These are phyloP conservation scores for Arthrobotrys sinensis DNA, from an alignment of 2,329 filamentous ascomycete genomes.

Conservation along the genomic window DNA sequence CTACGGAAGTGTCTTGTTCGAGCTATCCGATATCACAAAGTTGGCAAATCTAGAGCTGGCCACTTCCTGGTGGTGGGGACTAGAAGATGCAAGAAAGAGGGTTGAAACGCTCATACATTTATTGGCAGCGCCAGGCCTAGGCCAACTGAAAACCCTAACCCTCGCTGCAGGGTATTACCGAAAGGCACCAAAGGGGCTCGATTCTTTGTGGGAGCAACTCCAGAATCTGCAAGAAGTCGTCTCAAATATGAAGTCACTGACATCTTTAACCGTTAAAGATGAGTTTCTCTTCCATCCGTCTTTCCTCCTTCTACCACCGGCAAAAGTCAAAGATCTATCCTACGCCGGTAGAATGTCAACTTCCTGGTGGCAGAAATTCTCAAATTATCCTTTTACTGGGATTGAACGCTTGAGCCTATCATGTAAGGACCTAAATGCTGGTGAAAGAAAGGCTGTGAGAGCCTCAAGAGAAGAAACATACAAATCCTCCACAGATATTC, in stretches of 20 bases:
- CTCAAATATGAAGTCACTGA: conserved; percentile 11
- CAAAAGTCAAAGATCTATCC: conserved; percentile 4
- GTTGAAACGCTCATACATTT: not conserved
- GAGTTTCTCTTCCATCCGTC: conserved; percentile 13
- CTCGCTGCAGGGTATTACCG: not conserved
- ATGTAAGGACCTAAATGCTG: not conserved
- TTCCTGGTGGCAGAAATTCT: conserved; percentile 28
- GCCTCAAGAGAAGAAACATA: not conserved
- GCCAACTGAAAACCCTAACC: not conserved
- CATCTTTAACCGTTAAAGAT: not conserved
- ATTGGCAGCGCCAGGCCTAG: not conserved
- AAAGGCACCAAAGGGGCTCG: not conserved
- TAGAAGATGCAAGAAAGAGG: not conserved
- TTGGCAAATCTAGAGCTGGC: not conserved
- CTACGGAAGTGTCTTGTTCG: not conserved
- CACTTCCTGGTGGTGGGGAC: not conserved
- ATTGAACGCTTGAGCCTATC: not conserved
- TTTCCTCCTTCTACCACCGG: conserved; percentile 22
- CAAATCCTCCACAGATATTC: not conserved
- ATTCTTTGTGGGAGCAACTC: not conserved
- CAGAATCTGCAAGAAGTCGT: not conserved
- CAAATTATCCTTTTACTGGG: conserved; percentile 15
- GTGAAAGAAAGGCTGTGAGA: not conserved
- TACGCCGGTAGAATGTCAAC: conserved; percentile 6
- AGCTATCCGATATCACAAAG: conserved; percentile 18